A percentile compares a stretch with the other conserved stretches of the same genome.
Evolutionary conservation across 2,329 filamentous ascomycete species (phyloP).

Genomic region (Ophiosphaerella korrae): DNA sequence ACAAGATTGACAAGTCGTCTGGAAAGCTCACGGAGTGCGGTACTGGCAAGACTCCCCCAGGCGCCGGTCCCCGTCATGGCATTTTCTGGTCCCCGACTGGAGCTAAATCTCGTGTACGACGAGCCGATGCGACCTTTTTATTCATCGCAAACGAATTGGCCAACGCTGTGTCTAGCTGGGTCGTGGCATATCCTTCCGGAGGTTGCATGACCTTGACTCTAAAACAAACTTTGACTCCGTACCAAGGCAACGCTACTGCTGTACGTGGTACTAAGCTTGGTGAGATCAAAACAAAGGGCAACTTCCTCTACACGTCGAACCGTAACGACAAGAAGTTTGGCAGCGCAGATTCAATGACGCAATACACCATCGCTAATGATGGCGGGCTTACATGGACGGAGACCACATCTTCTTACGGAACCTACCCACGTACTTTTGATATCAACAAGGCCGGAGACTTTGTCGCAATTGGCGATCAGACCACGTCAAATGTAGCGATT

Average conservation of each 20-base stretch:
- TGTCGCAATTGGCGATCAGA: slow-evolving; percentile 40
- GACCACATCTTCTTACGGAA: slow-evolving; percentile 35
- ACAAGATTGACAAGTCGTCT: slow-evolving; percentile 53
- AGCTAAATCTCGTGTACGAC: slow-evolving; percentile 22
- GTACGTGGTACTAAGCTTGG: slow-evolving; percentile 37
- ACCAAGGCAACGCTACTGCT: slow-evolving; percentile 36
- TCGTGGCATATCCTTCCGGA: slow-evolving; percentile 33
- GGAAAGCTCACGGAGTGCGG: slow-evolving; percentile 56
- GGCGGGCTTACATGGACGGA: slow-evolving; percentile 37
- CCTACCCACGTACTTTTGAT: slow-evolving; percentile 44
- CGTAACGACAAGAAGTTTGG: slow-evolving; percentile 45
- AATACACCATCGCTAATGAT: slow-evolving; percentile 37
- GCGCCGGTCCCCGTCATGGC: slow-evolving; percentile 61
- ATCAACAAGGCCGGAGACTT: slow-evolving; percentile 41
- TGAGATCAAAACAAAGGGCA: slow-evolving; percentile 39
- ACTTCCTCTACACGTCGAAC: slow-evolving; percentile 43
- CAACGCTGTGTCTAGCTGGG: slow-evolving; percentile 40
- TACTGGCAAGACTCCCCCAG: slow-evolving; percentile 50
- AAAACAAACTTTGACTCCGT: slow-evolving; percentile 41
- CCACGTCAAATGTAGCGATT: slow-evolving; percentile 39
- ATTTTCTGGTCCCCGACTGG: slow-evolving; percentile 53
- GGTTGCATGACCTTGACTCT: slow-evolving; percentile 39
- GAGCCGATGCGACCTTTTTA: slow-evolving; percentile 28
- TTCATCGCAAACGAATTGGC: slow-evolving; percentile 43
- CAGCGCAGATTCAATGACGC: slow-evolving; percentile 42